Evolutionary conservation across 305 asterid genomes (phyloP).

Genomic region (Fraxinus sp.): DNA sequence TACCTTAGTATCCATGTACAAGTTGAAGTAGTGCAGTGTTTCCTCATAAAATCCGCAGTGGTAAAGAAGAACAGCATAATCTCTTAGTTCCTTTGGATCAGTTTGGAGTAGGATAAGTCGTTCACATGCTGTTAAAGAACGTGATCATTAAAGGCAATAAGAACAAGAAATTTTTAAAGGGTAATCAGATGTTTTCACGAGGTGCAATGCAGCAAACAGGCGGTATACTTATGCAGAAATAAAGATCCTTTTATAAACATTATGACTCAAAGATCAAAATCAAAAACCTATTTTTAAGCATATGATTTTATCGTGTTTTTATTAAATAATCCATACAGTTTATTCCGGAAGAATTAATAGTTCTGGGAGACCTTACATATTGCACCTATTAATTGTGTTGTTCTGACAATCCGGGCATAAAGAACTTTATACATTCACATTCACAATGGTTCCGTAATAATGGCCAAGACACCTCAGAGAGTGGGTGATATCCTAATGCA

Average conservation of each 20-base stretch:
- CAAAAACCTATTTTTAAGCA: not conserved
- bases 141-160: not conserved
- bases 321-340: not conserved
- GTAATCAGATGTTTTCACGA: not conserved
- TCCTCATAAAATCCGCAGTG: conserved; percentile 78
- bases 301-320: not conserved
- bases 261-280: not conserved
- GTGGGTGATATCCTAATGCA: not conserved
- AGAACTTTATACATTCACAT: not conserved
- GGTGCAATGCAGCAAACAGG: not conserved
- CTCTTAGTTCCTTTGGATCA: conserved; percentile 65
- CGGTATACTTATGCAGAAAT: not conserved
- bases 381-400: not conserved
- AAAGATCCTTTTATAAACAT: not conserved
- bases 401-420: not conserved
- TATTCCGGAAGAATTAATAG: not conserved
- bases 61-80: conserved; percentile 68
- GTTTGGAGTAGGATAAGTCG: conserved; percentile 68
- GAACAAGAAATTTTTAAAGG: not conserved
- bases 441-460: not conserved
- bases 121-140: conserved; percentile 60
- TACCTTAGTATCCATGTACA: conserved; percentile 59
- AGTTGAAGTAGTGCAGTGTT: conserved; percentile 53
- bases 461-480: not conserved
- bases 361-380: not conserved